Conservation (phyloP, 108 stramenopile species). For the Skeletonema menzelii region DNA sequence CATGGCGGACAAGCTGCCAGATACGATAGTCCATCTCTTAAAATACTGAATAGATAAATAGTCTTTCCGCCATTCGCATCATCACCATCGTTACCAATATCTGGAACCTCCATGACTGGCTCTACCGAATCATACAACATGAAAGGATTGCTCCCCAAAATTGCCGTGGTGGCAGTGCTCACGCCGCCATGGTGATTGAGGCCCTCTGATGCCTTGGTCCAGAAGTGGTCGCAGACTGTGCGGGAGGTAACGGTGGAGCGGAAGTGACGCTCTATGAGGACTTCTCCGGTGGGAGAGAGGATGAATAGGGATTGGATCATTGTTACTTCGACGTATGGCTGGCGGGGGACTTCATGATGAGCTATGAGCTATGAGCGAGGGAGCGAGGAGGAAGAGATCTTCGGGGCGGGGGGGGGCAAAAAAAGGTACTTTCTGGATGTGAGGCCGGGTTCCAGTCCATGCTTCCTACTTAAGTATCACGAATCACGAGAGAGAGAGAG, state of each 20-base stretch:
- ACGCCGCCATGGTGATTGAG: slow-evolving; percentile 86
- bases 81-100: slow-evolving; percentile 22
- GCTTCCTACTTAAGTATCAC: too few species aligned
- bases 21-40: slow-evolving; percentile 90
- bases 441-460: too few species aligned
- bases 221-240: slow-evolving; percentile 83
- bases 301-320: slow-evolving; percentile 93
- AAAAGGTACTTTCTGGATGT: too few species aligned
- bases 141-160: slow-evolving; percentile 42
- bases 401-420: too few species aligned
- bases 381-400: too few species aligned
- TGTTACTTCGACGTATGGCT: background rate
- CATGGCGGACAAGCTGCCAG: slow-evolving; percentile 79
- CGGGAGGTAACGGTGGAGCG: slow-evolving; percentile 77
- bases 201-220: slow-evolving; percentile 75
- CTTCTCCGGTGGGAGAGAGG: slow-evolving; percentile 84
- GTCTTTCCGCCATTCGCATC: slow-evolving; percentile 1
- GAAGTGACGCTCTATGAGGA: slow-evolving; percentile 91
- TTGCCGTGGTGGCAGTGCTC: slow-evolving; percentile 53
- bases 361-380: too few species aligned
- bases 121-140: slow-evolving; percentile 73
- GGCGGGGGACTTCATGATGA: too few species aligned
- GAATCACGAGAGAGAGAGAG: too few species aligned
- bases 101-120: slow-evolving; percentile 87
- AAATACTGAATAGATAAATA: slow-evolving; percentile 68